A percentile compares a stretch with the other conserved stretches of the same genome.
Evolutionary conservation across 2,329 filamentous ascomycete species (phyloP).

Genomic region (Colletotrichum chlorophyti): DNA sequence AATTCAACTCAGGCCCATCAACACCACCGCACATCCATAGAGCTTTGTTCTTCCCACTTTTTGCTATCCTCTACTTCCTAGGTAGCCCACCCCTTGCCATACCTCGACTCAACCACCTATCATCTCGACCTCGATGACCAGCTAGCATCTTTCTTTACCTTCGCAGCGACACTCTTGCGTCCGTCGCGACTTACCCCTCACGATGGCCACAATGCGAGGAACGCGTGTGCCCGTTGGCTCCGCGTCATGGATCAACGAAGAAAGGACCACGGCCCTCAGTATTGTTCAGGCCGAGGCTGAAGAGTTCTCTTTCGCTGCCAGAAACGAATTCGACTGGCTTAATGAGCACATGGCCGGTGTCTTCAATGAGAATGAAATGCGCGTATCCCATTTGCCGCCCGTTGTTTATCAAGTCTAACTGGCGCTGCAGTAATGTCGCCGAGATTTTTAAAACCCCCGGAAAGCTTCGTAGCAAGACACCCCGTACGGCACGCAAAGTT

Average conservation of each 20-base stretch:
- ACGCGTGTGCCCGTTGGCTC: slow-evolving; percentile 78
- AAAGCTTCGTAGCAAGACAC: slow-evolving; percentile 82
- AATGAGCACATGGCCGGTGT: slow-evolving; percentile 98
- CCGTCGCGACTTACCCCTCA: slow-evolving; percentile 19
- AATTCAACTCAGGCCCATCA: slow-evolving; percentile 28
- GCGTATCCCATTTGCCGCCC: slow-evolving; percentile 47
- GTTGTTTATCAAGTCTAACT: background rate
- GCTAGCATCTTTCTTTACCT: slow-evolving; percentile 20
- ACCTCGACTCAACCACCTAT: slow-evolving; percentile 20
- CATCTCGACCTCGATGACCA: slow-evolving; percentile 28
- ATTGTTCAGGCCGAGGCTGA: slow-evolving; percentile 85
- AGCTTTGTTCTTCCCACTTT: slow-evolving; percentile 27
- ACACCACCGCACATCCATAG: slow-evolving; percentile 25
- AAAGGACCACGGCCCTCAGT: slow-evolving; percentile 78
- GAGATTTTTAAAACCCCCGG: slow-evolving; percentile 97
- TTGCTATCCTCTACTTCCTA: slow-evolving; percentile 29
- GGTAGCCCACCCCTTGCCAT: slow-evolving; percentile 14
- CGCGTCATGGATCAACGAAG: slow-evolving; percentile 82
- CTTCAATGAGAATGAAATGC: slow-evolving; percentile 88
- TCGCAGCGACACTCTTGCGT: slow-evolving; percentile 25
- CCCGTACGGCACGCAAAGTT: slow-evolving; percentile 71
- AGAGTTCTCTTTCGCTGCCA: slow-evolving; percentile 89
- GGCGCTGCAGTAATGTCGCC: slow-evolving; percentile 74
- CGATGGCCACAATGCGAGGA: slow-evolving; percentile 53
- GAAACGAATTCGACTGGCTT: slow-evolving; percentile 96